These are phyloP conservation scores for Hypoxylon sp. DNA, from an alignment of 2,329 filamentous ascomycete species.

Conservation along the genomic window DNA sequence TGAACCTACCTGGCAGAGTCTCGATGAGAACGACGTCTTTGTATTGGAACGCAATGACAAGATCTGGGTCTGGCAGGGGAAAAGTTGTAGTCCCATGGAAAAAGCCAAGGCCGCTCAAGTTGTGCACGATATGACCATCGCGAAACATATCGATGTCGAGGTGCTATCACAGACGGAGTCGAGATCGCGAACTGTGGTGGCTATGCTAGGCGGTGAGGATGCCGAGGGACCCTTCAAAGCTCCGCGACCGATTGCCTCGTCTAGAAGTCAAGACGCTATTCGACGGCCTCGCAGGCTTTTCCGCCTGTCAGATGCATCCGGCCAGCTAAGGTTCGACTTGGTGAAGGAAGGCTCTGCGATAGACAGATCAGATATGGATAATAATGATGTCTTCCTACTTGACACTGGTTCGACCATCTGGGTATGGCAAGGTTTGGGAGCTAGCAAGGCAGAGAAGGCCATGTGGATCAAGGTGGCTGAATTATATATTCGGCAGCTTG, in stretches of 20 bases:
- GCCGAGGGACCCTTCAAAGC: constrained; percentile 50
- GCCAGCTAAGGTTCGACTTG: constrained; percentile 68
- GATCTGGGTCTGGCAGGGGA: constrained; percentile 79
- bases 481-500: constrained; percentile 63
- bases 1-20: constrained; percentile 69
- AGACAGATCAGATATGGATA: constrained; percentile 64
- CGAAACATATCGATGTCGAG: constrained; percentile 74
- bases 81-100: constrained; percentile 75
- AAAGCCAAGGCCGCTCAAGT: constrained; percentile 77
- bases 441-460: constrained; percentile 70
- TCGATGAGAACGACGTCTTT: constrained; percentile 76
- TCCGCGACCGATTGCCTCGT: constrained; percentile 40
- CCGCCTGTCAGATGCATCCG: constrained; percentile 72
- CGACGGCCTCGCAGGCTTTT: constrained; percentile 64
- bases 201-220: constrained; percentile 64
- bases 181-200: constrained; percentile 66
- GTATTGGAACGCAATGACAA: constrained; percentile 72
- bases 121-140: constrained; percentile 73
- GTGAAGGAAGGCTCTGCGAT: constrained; percentile 68
- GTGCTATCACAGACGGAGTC: constrained; percentile 73
- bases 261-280: constrained; percentile 34
- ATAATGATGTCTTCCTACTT: constrained; percentile 72
- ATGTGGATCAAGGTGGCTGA: constrained; percentile 73
- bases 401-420: constrained; percentile 70
- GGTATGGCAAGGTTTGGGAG: constrained; percentile 74